Evolutionary conservation across 2,329 filamentous ascomycete species (phyloP).

Genomic region (Xenoacremonium recifei): DNA sequence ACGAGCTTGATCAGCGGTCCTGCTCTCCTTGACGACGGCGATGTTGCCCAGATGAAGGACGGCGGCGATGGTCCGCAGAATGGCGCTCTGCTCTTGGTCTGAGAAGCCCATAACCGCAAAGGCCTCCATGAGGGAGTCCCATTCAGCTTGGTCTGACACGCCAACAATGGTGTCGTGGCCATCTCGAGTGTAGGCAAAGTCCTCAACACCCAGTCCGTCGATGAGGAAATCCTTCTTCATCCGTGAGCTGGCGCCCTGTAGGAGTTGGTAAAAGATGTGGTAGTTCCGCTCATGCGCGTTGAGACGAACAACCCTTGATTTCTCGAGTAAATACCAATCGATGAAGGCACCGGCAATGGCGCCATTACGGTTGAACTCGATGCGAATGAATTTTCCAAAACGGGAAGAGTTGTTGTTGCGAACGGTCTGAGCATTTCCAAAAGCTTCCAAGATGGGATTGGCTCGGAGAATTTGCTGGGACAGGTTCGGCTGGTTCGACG

Average conservation of each 20-base stretch:
- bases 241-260: constrained; percentile 74
- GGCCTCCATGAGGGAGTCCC: constrained; percentile 85
- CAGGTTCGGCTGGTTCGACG: constrained; percentile 69
- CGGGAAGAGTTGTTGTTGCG: constrained; percentile 98
- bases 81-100: constrained; percentile 76
- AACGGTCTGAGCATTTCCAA: constrained; percentile 96
- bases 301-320: constrained; percentile 91
- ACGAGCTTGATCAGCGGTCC: constrained; percentile 86
- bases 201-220: constrained; percentile 70
- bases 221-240: constrained; percentile 78
- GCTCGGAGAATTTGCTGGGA: constrained; percentile 95
- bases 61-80: constrained; percentile 84
- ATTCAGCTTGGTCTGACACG: constrained; percentile 87
- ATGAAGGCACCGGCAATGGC: constrained; percentile 96
- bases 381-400: constrained; percentile 98
- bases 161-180: constrained; percentile 91
- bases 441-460: constrained; percentile 96
- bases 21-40: constrained; percentile 82
- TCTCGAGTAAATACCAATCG: constrained; percentile 97
- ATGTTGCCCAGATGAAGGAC: constrained; percentile 95
- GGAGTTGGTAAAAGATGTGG: constrained; percentile 93
- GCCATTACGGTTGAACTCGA: constrained; percentile 85
- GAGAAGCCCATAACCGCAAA: constrained; percentile 94
- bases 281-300: constrained; percentile 91
- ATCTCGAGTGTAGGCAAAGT: constrained; percentile 88